Base-by-base conservation (phyloP, 169 alveolate species). In the Plasmodium coatneyi region DNA sequence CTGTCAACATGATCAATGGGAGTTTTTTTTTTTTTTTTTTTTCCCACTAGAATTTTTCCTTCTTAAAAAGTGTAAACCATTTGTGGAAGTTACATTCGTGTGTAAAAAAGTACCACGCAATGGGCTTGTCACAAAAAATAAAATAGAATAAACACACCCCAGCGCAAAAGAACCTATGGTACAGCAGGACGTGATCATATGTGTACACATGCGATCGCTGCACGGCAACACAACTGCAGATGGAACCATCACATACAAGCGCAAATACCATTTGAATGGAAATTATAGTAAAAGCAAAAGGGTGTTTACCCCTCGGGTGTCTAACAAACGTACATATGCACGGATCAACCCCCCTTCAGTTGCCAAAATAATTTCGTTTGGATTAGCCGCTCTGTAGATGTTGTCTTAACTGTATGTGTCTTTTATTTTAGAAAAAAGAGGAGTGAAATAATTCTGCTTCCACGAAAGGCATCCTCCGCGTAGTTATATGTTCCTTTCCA, bases 71-170 rank as follows among this genome's bases (percentile, higher is more conserved):
- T 60, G 36, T 60, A 5, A 60, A 60, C 76, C 76, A 60, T 60
- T 60, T 19, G 76, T 5, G 76, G 76, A 60, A 81, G 39, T 5
- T 81, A 0, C 19, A 54, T 30, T 52, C 32, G 89, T 36, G 66
- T n/a, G 32, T 7, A 22, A 49, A 81, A 81, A 81, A n/a, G 60
- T 49, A 54, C 39, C 41, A 19, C 74, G 39, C 71, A 19, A 74
- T 56, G 74, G 43, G 82, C 76, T 83, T 83, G 76, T 52, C 71
- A 70, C 82, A 39, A 83, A 71, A 71, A 46, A 83, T 70, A 1
- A 19, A 60, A 60, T 19, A 22, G 3, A 19, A 60, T 2, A 25
- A 22, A 60, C 16, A 7, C 34, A n/a, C 34, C 36, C 10, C 34
- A 60, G 12, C 74, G 19, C 56, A 46, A 46, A 46, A 12, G 16